phyloP scores from a whole-genome alignment of 768 basidiomycete genomes.

The Trametopsis cervina region DNA sequence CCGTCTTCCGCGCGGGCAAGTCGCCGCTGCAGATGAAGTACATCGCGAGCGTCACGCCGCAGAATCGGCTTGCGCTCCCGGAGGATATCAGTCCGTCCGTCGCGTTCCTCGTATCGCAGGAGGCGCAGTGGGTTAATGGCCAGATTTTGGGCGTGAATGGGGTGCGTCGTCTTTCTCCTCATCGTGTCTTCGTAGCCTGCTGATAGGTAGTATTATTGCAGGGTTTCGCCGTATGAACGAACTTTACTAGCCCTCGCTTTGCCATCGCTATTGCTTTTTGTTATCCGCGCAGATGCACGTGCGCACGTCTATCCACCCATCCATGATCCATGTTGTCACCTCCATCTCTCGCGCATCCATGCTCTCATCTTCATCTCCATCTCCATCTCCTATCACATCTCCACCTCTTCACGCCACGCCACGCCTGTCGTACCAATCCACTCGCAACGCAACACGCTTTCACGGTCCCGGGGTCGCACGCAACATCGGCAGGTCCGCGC shows the following conservation, averaged over 20 bases:
- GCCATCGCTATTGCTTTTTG: not conserved
- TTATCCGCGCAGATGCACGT: no score
- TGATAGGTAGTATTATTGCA: not conserved
- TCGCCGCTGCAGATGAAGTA: conserved; percentile 36
- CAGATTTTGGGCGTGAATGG: conserved; percentile 53
- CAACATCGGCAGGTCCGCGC: no score
- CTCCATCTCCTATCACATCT: no score
- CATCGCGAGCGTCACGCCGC: conserved; percentile 40
- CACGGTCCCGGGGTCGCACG: no score
- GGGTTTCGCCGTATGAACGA: conserved; percentile 9
- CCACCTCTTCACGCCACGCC: no score
- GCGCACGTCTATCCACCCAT: no score
- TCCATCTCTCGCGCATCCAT: not conserved
- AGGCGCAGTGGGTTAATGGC: conserved; percentile 51
- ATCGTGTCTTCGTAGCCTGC: not conserved
- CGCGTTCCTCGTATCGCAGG: conserved; percentile 44
- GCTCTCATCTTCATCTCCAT: not conserved
- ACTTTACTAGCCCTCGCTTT: not conserved
- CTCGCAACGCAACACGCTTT: no score
- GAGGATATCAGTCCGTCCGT: conserved; percentile 51
- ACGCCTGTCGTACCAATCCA: no score
- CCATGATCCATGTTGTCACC: no score
- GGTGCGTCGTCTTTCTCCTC: conserved; percentile 27
- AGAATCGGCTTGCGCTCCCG: conserved; percentile 37
- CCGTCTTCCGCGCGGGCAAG: conserved; percentile 50